Evolutionary conservation across 2,329 filamentous ascomycete genomes (phyloP).

Genomic region (Apiospora aurea): DNA sequence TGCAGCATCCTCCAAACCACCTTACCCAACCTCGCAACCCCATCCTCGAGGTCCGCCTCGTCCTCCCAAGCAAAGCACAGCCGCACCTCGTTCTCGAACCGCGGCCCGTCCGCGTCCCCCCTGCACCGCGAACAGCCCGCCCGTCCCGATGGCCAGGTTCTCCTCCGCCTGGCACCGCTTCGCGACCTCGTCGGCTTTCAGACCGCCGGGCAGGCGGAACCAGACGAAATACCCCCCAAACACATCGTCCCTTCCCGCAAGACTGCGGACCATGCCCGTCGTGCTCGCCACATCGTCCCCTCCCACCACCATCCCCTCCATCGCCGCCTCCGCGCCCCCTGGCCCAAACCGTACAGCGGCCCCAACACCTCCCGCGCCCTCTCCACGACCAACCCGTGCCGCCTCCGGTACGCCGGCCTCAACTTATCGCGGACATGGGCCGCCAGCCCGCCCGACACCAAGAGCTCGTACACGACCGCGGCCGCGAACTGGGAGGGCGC

Average conservation of each 20-base stretch:
- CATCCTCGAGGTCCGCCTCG: conserved; percentile 69
- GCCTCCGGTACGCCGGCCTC: conserved; percentile 51
- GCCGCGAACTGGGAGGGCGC: conserved; percentile 63
- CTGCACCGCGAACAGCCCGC: conserved; percentile 72
- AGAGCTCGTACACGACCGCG: conserved; percentile 56
- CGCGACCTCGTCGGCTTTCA: conserved; percentile 64
- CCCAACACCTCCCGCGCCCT: conserved; percentile 66
- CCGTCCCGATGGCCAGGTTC: conserved; percentile 72
- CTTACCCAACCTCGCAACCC: conserved; percentile 66
- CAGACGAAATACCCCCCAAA: conserved; percentile 90
- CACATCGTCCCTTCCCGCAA: conserved; percentile 44
- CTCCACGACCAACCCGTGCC: conserved; percentile 53
- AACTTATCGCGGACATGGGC: conserved; percentile 51
- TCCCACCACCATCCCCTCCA: too few species aligned
- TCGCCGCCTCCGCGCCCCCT: not conserved
- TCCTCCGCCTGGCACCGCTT: conserved; percentile 66
- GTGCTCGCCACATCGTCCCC: not conserved
- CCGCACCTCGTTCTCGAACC: conserved; percentile 67
- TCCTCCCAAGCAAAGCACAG: conserved; percentile 79
- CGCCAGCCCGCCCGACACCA: conserved; percentile 52
- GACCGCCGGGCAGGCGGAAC: conserved; percentile 64
- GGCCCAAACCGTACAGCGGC: conserved; percentile 60
- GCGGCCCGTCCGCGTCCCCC: conserved; percentile 58
- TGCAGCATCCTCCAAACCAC: conserved; percentile 41
- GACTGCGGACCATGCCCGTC: not conserved